These are phyloP conservation scores for Penicillium subrubescens DNA, from an alignment of 495 filamentous ascomycete genomes.

Conservation along the genomic window DNA sequence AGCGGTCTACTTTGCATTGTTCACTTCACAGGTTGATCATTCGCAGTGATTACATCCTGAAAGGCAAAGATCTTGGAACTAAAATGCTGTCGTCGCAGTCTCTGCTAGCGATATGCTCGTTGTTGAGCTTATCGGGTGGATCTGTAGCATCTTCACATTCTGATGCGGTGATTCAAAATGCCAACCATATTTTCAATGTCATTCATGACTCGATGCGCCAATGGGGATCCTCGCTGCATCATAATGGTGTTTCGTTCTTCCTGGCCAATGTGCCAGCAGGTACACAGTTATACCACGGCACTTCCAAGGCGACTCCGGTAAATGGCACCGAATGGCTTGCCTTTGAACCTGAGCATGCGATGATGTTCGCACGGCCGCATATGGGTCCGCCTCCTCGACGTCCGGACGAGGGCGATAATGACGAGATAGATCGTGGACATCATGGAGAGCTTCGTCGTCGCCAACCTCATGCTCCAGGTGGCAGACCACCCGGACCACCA, in stretches of 20 bases:
- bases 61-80: not conserved
- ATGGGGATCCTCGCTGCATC: conserved; percentile 68
- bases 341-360: conserved; percentile 69
- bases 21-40: not conserved
- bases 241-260: conserved; percentile 71
- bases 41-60: not conserved
- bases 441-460: conserved; percentile 27
- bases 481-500: not conserved
- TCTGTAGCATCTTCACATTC: not conserved
- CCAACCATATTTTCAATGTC: conserved; percentile 66
- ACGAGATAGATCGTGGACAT: not conserved
- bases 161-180: conserved; percentile 36
- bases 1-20: not conserved
- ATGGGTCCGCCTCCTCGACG: conserved; percentile 11
- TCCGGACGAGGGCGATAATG: not conserved
- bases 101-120: conserved; percentile 13
- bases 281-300: conserved; percentile 66
- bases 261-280: conserved; percentile 58
- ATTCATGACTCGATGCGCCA: conserved; percentile 68
- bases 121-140: conserved; percentile 14
- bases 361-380: conserved; percentile 49
- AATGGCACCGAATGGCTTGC: conserved; percentile 66
- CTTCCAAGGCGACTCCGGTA: conserved; percentile 35
- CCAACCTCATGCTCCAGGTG: not conserved
- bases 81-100: conserved; percentile 16